phyloP scores from a whole-genome alignment of 257 asterid species.

The Mentha longifolia region DNA sequence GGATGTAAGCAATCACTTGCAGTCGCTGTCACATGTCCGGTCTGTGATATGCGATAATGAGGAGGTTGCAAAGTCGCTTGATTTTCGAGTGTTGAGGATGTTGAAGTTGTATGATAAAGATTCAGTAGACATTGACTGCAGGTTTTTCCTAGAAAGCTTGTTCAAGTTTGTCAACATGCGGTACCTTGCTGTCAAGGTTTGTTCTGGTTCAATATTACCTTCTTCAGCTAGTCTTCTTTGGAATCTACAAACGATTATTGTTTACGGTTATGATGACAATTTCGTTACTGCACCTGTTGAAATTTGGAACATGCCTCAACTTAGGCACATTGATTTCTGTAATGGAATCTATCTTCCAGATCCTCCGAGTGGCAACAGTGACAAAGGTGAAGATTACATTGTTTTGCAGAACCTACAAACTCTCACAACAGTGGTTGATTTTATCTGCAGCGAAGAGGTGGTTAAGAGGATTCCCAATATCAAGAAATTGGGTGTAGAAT shows the following conservation, averaged over 20 bases:
- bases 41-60: no score
- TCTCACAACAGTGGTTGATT: not conserved
- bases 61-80: no score
- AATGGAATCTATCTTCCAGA: not conserved
- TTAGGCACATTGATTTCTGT: constrained; percentile 7
- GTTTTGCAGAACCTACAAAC: constrained; percentile 32
- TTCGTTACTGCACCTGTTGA: not conserved
- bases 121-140: no score
- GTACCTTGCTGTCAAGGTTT: not conserved
- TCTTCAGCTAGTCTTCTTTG: constrained; percentile 7
- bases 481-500: not conserved
- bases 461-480: constrained; percentile 38
- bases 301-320: constrained; percentile 26
- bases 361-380: not conserved
- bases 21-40: no score
- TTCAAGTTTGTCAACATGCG: not conserved
- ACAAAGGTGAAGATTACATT: not conserved
- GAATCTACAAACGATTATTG: constrained; percentile 24
- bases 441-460: constrained; percentile 32
- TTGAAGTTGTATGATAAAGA: no score
- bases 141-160: not conserved
- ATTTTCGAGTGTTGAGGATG: no score
- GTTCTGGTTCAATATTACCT: not conserved
- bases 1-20: no score
- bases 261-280: no score